Percentiles rank a stretch among this genome's conserved stretches.
Evolutionary conservation across 805 yeast genomes (phyloP).

Genomic region (Pichia pseudocactophila): DNA sequence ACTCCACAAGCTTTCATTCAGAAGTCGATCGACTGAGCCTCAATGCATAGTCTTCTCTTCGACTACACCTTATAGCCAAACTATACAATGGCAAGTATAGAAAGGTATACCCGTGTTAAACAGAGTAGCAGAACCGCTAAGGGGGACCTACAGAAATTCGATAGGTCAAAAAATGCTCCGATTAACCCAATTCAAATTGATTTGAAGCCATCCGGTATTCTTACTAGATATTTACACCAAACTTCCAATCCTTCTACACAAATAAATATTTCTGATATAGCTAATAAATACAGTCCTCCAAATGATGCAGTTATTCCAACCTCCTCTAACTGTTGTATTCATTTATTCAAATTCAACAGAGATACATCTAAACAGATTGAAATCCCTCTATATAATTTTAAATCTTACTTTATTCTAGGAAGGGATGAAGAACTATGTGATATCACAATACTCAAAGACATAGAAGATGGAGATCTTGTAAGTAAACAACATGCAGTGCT

Average conservation of each 20-base stretch:
- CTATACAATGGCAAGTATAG: background rate
- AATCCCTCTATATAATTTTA: conserved; percentile 16
- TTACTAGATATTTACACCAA: conserved; percentile 5
- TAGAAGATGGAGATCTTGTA: conserved; percentile 16
- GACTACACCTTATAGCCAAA: no score
- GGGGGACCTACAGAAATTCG: background rate
- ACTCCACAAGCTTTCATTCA: background rate
- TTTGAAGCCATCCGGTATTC: conserved; percentile 14
- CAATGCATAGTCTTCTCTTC: no score
- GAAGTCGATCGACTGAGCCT: conserved; percentile 7
- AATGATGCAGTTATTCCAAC: conserved; percentile 15
- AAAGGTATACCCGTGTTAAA: background rate
- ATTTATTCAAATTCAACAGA: conserved; percentile 8
- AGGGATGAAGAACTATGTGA: conserved; percentile 16
- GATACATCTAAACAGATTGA: conserved; percentile 8
- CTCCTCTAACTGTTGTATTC: conserved; percentile 12
- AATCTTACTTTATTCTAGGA: conserved; percentile 23
- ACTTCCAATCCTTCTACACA: background rate
- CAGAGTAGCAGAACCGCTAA: background rate
- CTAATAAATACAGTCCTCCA: conserved; percentile 15
- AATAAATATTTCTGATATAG: background rate
- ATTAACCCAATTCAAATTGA: conserved; percentile 4
- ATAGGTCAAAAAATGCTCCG: background rate
- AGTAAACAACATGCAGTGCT: conserved; percentile 25
- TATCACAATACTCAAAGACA: conserved; percentile 10